Base-by-base conservation (phyloP, 2,329 filamentous ascomycete genomes). In the Talaromyces sp. region DNA sequence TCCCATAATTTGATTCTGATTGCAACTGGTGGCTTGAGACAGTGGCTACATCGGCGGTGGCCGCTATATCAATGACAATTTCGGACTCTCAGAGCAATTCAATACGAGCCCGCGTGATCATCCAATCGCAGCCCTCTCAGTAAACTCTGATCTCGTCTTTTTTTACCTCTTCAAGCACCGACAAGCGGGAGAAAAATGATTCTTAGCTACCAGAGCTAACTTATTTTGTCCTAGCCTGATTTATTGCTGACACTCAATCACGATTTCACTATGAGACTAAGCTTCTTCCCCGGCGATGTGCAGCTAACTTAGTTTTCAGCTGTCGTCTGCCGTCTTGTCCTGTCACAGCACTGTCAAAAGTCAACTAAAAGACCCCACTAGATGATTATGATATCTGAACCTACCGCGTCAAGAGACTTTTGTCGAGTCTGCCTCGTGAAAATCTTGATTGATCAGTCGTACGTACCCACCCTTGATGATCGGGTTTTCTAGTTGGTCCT, bases 41-140 rank as follows among this genome's bases (percentile, higher is more conserved):
- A 45, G 60, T 62, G 60, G 60, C 60, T 62, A 37, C 19, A 37
- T 27, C 19, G 48, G 47, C 48, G 35, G 60, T 62, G 60, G 60
- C 60, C 56, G 43, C 10, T 52, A 33, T 14, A 13, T 9, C 31
- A 50, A 14, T 27, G 3, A 31, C 7, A 7, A 31, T 31, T 31
- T 31, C 27, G 7, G 27, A 22, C 27, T 31, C 27, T 27, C 13
- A 8, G 27, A 47, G 22, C 22, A 48, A 48, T 48, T 31, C n/a
- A 48, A 52, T 61, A 61, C 59, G 59, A 61, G 43, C n/a, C 52
- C 52, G 33, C n/a, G 33, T 56, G 52, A 37, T 37, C 33, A 56
- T 50, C 48, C 48, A 52, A 52, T 52, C 14, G 7, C 48, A 22
- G n/a, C 50, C 27, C 6, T 8, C 50, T 54, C 9, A 6, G 10